Percentiles rank a stretch among this genome's conserved stretches.
phyloP scores from a whole-genome alignment of 176 grass and related monocot genomes.

The Oryza australiensis region DNA sequence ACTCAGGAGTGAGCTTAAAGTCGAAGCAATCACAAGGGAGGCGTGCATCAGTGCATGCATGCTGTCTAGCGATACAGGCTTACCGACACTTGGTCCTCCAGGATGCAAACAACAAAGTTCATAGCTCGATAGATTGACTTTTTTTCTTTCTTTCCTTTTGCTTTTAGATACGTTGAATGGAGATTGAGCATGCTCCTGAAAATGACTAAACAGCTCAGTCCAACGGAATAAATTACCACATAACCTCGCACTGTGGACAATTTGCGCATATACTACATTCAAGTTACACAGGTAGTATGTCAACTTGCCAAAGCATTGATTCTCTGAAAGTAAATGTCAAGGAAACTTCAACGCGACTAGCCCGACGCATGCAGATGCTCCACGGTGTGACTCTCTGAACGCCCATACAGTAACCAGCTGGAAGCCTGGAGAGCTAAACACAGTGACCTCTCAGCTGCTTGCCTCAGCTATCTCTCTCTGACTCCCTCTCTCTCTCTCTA shows the following conservation, averaged over 20 bases:
- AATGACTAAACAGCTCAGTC: background rate
- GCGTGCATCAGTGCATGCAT: no score
- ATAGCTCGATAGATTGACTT: background rate
- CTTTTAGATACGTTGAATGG: background rate
- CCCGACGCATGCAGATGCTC: background rate
- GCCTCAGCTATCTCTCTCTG: background rate
- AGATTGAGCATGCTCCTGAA: background rate
- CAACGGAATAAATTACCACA: background rate
- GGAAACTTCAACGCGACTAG: background rate
- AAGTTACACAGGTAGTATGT: background rate
- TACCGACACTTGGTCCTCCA: constrained; percentile 20
- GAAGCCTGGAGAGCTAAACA: constrained; percentile 1
- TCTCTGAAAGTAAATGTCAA: background rate
- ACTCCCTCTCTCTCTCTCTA: background rate
- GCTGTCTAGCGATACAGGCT: background rate
- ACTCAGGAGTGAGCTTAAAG: constrained; percentile 23
- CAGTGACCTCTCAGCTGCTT: constrained; percentile 18
- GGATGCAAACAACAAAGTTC: background rate
- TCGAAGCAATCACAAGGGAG: background rate
- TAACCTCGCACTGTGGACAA: background rate
- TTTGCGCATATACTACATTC: background rate
- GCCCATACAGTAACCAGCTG: background rate
- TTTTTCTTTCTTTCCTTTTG: background rate
- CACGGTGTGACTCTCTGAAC: background rate
- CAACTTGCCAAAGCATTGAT: background rate